Conservation (phyloP, 1,284 basidiomycete genomes). For the Tylopilus sp. region DNA sequence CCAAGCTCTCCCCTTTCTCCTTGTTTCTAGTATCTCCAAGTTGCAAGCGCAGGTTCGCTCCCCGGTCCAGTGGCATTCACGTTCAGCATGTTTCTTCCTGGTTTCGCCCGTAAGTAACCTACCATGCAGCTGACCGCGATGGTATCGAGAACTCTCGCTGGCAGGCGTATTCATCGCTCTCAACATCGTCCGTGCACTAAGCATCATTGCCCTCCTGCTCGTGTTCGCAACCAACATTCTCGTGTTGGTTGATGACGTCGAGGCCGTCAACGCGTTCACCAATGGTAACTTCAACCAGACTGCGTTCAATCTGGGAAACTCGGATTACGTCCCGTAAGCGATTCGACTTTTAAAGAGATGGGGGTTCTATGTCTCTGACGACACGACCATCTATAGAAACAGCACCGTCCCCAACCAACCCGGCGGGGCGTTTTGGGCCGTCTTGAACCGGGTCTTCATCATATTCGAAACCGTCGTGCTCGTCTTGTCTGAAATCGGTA, state of each 20-base stretch:
- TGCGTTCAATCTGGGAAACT: conserved; percentile 39
- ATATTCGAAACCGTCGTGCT: conserved; percentile 73
- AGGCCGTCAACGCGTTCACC: conserved; percentile 67
- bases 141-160: background rate
- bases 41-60: conserved; percentile 29
- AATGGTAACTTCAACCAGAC: conserved; percentile 34
- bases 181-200: conserved; percentile 73
- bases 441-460: conserved; percentile 78
- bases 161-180: conserved; percentile 71
- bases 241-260: conserved; percentile 75
- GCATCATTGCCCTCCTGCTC: conserved; percentile 71
- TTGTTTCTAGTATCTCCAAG: conserved; percentile 2
- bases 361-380: background rate
- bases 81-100: conserved; percentile 40
- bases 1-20: conserved; percentile 17
- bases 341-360: background rate
- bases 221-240: conserved; percentile 77
- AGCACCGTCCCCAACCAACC: conserved; percentile 84
- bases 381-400: conserved; percentile 38
- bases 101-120: conserved; percentile 46
- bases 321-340: conserved; percentile 73
- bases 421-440: conserved; percentile 83
- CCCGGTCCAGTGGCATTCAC: background rate
- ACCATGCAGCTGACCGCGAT: background rate
- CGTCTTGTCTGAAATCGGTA: conserved; percentile 53